phyloP scores from a whole-genome alignment of 192 early-diverging fungal genomes.

The Umbelopsis ramanniana region DNA sequence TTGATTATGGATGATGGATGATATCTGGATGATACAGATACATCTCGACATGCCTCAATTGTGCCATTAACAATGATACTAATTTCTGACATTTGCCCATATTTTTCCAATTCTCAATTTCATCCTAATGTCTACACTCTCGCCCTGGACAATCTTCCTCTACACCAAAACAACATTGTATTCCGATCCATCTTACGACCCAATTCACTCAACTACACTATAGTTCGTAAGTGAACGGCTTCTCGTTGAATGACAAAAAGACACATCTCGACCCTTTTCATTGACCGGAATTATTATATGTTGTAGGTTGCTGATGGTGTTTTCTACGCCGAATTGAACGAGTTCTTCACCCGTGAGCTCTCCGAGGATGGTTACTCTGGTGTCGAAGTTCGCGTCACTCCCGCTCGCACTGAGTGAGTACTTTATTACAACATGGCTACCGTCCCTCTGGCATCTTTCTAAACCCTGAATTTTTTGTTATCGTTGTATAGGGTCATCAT shows the following conservation, averaged over 20 bases:
- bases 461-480: not conserved
- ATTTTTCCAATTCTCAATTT: not conserved
- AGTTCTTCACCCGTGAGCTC: constrained; percentile 97
- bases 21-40: constrained; percentile 5
- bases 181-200: not conserved
- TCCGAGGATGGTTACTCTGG: constrained; percentile 98
- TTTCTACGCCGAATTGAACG: constrained; percentile 99
- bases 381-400: constrained; percentile 99
- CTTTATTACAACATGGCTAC: not conserved
- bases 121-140: not conserved
- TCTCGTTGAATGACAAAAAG: not conserved
- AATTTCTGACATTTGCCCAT: not conserved
- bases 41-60: constrained; percentile 7
- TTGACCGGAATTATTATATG: not conserved
- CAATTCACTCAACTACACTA: not conserved
- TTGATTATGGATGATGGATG: constrained; percentile 1
- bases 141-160: not conserved
- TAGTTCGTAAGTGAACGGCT: not conserved
- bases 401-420: constrained; percentile 87
- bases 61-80: not conserved
- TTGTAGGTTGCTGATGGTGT: constrained; percentile 98
- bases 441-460: not conserved
- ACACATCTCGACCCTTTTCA: not conserved
- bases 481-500: constrained; percentile 78
- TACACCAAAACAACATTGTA: not conserved